Evolutionary conservation across 2,329 filamentous ascomycete species (phyloP).

Genomic region (Xylaria sp.): DNA sequence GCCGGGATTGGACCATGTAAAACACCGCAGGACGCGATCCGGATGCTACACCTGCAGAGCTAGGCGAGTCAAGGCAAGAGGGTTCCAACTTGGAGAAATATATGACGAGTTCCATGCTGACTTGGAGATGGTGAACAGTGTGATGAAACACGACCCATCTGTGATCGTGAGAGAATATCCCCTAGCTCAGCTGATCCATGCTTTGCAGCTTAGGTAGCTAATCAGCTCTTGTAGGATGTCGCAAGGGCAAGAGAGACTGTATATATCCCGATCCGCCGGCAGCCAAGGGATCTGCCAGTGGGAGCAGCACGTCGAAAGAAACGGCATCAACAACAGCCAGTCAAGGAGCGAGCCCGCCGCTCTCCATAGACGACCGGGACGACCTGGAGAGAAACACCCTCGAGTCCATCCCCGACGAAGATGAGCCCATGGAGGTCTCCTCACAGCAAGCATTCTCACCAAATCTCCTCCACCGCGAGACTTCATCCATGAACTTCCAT

Average conservation of each 20-base stretch:
- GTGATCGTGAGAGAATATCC: slow-evolving; percentile 57
- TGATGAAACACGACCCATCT: slow-evolving; percentile 81
- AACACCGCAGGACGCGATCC: slow-evolving; percentile 87
- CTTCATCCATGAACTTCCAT: slow-evolving; percentile 36
- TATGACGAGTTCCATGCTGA: slow-evolving; percentile 22
- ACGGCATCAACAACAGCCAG: slow-evolving; percentile 23
- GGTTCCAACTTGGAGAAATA: neutral
- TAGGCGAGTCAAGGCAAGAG: slow-evolving; percentile 72
- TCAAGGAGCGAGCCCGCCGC: slow-evolving; percentile 46
- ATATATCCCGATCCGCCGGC: slow-evolving; percentile 71
- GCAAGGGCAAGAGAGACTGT: slow-evolving; percentile 86
- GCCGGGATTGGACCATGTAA: slow-evolving; percentile 63
- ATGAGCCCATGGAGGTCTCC: slow-evolving; percentile 39
- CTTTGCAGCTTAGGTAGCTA: slow-evolving; percentile 17
- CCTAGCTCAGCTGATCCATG: slow-evolving; percentile 4
- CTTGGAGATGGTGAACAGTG: slow-evolving; percentile 53
- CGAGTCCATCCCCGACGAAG: slow-evolving; percentile 51
- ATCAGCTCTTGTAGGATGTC: slow-evolving; percentile 58
- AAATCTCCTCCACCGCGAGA: slow-evolving; percentile 33
- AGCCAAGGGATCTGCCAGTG: slow-evolving; percentile 35
- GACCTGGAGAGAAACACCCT: slow-evolving; percentile 43
- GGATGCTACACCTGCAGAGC: slow-evolving; percentile 90
- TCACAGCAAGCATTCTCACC: slow-evolving; percentile 20
- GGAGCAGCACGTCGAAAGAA: slow-evolving; percentile 37
- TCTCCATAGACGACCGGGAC: slow-evolving; percentile 50